These are phyloP conservation scores for Ogataea corticis DNA, from an alignment of 805 yeast species.

Conservation along the genomic window DNA sequence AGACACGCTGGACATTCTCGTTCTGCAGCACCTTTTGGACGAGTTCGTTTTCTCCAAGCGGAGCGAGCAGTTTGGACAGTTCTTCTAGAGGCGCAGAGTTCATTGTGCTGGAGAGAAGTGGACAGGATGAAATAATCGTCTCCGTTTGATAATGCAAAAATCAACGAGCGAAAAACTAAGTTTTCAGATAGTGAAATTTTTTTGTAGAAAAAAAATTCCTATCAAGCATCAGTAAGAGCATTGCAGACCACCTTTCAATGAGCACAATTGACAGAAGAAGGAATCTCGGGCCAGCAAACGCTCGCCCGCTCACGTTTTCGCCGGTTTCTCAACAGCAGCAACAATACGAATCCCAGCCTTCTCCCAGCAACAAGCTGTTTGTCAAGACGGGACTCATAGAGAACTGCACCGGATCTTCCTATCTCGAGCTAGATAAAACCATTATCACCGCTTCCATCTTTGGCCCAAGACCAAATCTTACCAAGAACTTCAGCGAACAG, in stretches of 20 bases:
- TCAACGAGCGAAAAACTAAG: not conserved
- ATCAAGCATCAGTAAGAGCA: no score
- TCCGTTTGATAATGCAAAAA: no score
- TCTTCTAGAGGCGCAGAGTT: not conserved
- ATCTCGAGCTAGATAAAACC: constrained; percentile 64
- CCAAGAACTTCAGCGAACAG: constrained; percentile 33
- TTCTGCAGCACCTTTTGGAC: constrained; percentile 11
- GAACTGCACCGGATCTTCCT: constrained; percentile 82
- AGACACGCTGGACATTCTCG: constrained; percentile 9
- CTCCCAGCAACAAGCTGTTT: constrained; percentile 38
- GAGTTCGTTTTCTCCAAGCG: not conserved
- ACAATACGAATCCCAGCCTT: constrained; percentile 11
- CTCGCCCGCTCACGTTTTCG: constrained; percentile 49
- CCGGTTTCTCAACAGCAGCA: constrained; percentile 16
- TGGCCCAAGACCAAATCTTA: constrained; percentile 79
- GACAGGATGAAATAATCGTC: no score
- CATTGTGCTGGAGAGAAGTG: not conserved
- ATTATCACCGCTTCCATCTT: constrained; percentile 70
- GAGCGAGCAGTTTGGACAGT: constrained; percentile 1
- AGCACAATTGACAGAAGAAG: constrained; percentile 72
- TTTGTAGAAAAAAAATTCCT: not conserved
- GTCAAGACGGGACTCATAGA: constrained; percentile 63
- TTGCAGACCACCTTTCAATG: no score
- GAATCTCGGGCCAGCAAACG: constrained; percentile 77
- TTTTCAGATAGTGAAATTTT: not conserved